Percentiles rank a stretch among this genome's conserved stretches.
phyloP scores from a whole-genome alignment of 441 rosid genomes.

The Omphalea diandra region DNA sequence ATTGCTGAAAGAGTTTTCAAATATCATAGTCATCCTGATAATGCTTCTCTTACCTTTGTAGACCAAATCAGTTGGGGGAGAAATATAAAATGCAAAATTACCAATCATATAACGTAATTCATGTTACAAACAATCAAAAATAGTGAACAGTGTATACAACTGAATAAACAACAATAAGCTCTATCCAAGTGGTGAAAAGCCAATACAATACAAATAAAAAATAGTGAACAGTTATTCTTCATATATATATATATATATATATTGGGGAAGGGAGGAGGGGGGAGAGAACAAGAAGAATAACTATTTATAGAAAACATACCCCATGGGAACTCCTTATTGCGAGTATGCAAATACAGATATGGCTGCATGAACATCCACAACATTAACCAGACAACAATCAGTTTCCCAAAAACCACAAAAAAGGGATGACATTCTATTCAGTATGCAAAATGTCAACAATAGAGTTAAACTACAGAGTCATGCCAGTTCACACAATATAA shows the following conservation, averaged over 20 bases:
- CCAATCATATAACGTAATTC: no score
- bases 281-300: background rate
- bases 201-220: background rate
- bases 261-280: no score
- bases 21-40: no score
- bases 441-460: background rate
- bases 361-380: conserved; percentile 43
- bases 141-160: no score
- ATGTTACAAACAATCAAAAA: no score
- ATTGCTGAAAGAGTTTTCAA: no score
- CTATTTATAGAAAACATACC: conserved; percentile 48
- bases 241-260: no score
- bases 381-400: conserved; percentile 10
- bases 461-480: no score
- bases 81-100: no score
- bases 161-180: background rate
- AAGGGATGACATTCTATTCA: no score
- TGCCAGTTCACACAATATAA: background rate
- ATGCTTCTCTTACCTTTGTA: no score
- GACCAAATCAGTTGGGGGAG: no score
- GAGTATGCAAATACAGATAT: conserved; percentile 77
- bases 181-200: background rate
- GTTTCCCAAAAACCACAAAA: background rate
- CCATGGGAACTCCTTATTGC: conserved; percentile 98
- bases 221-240: background rate